Evolutionary conservation across 495 filamentous ascomycete species (phyloP), one percentile per base, ranked within the genome.

Genomic region (Xylaria acuta): DNA sequence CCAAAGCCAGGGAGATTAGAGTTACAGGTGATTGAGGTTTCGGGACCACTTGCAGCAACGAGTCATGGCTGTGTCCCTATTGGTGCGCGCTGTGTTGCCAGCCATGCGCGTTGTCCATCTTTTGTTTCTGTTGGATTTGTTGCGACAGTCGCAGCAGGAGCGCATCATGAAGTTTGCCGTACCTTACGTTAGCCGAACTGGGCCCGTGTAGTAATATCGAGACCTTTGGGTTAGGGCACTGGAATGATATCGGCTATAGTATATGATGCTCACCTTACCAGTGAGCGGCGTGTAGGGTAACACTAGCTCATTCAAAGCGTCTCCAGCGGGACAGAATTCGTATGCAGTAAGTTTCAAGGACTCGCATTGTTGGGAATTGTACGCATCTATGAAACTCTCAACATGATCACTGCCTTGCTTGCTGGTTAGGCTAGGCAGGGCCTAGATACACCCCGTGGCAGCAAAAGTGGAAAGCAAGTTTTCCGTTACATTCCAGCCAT

Each of bases 31-130:
- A 20, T 51, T 36, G 30, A 38, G 45, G n/a, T 70, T 70, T 64
- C 56, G 59, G 68, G 68, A 64, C 59, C 68, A 70, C 59, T 63
- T 70, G 68, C 68, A 70, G 59, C 20, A 27, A 45, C 58, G 18
- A 63, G 68, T 40, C 25, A 64, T 63, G 68, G 68, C 59, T 70
- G 58, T n/a, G 58, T 62, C 58, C 68, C 68, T 70, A 70, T 70
- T 70, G 68, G 68, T 54, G 68, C 68, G 68, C 58, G 43, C 59
- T 53, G 58, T 43, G 36, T 25, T 51, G 59, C 58, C 56, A 32
- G 58, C 68, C 58, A 70, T 70, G 68, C 68, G 64, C n/a, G 68
- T 30, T 30, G 47, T 54, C 59, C 45, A 53, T 62, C 58, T 51
- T n/a, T 38, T 58, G 41, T 70, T 38, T 70, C 43, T 22, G 54